phyloP scores from a whole-genome alignment of 495 filamentous ascomycete species.

The Xeromyces bisporus region DNA sequence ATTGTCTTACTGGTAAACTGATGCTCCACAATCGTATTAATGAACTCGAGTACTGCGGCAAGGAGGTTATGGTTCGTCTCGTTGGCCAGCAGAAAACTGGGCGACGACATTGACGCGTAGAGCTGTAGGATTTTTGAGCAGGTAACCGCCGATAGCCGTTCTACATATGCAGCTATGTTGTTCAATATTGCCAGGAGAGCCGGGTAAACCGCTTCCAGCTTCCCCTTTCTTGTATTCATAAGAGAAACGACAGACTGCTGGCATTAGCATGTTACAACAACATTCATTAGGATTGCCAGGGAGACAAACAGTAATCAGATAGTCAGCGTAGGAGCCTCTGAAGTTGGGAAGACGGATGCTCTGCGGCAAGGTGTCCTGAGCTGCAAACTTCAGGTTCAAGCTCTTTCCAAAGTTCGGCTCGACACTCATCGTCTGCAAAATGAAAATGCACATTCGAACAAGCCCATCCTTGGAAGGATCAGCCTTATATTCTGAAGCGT shows the following conservation, averaged over 20 bases:
- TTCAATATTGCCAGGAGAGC: constrained; percentile 83
- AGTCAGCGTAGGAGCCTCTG: constrained; percentile 84
- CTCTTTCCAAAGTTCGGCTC: constrained; percentile 83
- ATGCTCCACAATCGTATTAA: constrained; percentile 87
- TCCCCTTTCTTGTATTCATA: constrained; percentile 82
- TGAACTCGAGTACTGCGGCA: constrained; percentile 67
- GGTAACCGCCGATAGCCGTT: constrained; percentile 54
- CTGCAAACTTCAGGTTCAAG: constrained; percentile 77
- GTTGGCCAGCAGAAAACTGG: constrained; percentile 86
- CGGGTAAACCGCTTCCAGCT: constrained; percentile 82
- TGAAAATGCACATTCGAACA: constrained; percentile 91
- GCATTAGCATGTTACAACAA: constrained; percentile 14
- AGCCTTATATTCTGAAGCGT: constrained; percentile 71
- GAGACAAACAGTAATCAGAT: constrained; percentile 57
- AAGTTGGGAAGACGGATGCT: constrained; percentile 71
- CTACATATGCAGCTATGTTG: constrained; percentile 73
- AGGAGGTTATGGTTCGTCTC: constrained; percentile 80
- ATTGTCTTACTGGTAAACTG: constrained; percentile 56
- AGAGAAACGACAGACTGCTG: constrained; percentile 75
- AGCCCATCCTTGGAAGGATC: constrained; percentile 83
- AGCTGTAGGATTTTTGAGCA: constrained; percentile 75
- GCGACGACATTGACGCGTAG: constrained; percentile 87
- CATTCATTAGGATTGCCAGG: background rate
- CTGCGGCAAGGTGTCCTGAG: constrained; percentile 69
- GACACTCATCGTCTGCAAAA: constrained; percentile 86